Conservation (phyloP, 140 eudicot species). For the Stevia rebaudiana region DNA sequence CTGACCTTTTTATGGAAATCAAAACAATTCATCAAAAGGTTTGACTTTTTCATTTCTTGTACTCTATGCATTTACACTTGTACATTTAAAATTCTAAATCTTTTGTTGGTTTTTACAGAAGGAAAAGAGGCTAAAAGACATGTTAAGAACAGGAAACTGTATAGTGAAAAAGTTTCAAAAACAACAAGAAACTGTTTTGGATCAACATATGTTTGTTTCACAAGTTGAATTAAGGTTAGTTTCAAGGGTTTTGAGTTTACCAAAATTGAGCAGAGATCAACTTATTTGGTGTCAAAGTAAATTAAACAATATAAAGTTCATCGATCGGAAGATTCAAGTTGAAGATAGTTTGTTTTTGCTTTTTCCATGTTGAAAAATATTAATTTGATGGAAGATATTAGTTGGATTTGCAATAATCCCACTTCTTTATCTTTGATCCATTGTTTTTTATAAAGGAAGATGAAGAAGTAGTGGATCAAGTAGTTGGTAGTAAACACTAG, state of each 20-base stretch:
- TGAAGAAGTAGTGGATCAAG: constrained; percentile 32
- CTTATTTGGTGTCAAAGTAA: constrained; percentile 74
- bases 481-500: no score
- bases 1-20: constrained; percentile 40
- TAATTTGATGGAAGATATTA: not conserved
- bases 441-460: constrained; percentile 24
- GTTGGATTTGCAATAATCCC: constrained; percentile 25
- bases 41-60: not conserved
- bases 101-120: constrained; percentile 53
- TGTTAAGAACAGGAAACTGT: constrained; percentile 68
- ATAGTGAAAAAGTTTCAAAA: constrained; percentile 70
- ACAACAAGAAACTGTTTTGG: constrained; percentile 39
- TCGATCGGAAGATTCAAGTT: constrained; percentile 39
- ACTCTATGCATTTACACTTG: not conserved
- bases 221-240: constrained; percentile 73
- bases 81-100: constrained; percentile 16
- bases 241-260: constrained; percentile 56
- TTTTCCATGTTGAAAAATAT: constrained; percentile 56
- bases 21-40: constrained; percentile 72
- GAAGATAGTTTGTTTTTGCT: constrained; percentile 64
- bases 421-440: constrained; percentile 24
- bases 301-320: constrained; percentile 51
- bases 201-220: constrained; percentile 39
- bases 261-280: constrained; percentile 66
- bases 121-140: constrained; percentile 70